phyloP scores from a whole-genome alignment of 2,329 filamentous ascomycete species.

The Fusarium sp. region DNA sequence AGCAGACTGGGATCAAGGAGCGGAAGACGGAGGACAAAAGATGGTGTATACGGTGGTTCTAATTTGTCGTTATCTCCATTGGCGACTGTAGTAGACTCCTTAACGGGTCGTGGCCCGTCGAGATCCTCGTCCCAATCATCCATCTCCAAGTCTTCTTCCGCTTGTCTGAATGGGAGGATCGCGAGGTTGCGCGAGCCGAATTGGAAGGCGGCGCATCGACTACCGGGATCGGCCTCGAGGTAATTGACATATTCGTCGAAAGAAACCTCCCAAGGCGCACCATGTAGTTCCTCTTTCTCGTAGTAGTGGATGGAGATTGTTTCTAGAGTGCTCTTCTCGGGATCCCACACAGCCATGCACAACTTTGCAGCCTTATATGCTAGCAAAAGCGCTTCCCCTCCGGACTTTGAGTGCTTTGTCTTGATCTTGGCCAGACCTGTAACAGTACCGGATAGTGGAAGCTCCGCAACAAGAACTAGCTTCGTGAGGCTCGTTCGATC shows the following conservation, averaged over 20 bases:
- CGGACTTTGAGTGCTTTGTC: constrained; percentile 77
- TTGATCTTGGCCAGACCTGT: constrained; percentile 85
- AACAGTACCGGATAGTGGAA: constrained; percentile 84
- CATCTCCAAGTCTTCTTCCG: constrained; percentile 89
- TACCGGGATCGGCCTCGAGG: constrained; percentile 88
- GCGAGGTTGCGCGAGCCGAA: constrained; percentile 91
- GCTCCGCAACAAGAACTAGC: constrained; percentile 87
- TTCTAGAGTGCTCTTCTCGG: constrained; percentile 79
- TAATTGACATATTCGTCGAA: constrained; percentile 83
- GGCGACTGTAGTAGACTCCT: constrained; percentile 54
- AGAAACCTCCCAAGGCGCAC: constrained; percentile 83
- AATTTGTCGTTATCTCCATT: constrained; percentile 53
- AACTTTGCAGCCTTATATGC: constrained; percentile 93
- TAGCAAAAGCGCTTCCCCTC: constrained; percentile 85
- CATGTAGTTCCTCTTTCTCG: constrained; percentile 89
- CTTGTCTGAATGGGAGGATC: constrained; percentile 91
- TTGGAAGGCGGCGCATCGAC: constrained; percentile 92
- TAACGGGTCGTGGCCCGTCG: constrained; percentile 73
- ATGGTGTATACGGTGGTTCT: constrained; percentile 83
- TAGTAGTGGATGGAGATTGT: constrained; percentile 98
- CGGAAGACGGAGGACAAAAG: constrained; percentile 92
- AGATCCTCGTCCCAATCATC: constrained; percentile 89
- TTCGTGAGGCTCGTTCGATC: constrained; percentile 78
- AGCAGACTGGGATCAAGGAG: constrained; percentile 88
- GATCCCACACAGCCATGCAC: constrained; percentile 94